Conservation (phyloP, 2,329 filamentous ascomycete genomes). For the Xylaria sp. region DNA sequence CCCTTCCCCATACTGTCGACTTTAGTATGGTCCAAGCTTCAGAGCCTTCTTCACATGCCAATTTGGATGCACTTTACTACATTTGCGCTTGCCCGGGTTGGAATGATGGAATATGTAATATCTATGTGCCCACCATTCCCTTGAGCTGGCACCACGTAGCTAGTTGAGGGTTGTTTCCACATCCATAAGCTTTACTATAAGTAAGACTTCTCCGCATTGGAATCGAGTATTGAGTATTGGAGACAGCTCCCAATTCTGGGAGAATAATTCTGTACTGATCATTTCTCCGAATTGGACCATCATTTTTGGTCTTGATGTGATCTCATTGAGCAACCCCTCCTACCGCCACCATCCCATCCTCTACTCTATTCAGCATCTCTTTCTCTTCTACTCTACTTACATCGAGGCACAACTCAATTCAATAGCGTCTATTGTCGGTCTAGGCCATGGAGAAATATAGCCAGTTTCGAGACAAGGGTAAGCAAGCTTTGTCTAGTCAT, state of each 20-base stretch:
- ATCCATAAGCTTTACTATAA: background rate
- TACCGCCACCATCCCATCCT: background rate
- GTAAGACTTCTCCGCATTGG: background rate
- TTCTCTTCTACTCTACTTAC: background rate
- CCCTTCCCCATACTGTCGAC: background rate
- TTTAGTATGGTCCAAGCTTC: constrained; percentile 26
- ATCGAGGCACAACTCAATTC: background rate
- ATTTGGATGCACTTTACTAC: background rate
- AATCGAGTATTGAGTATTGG: background rate
- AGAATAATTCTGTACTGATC: background rate
- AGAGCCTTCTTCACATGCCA: constrained; percentile 32
- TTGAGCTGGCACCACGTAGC: constrained; percentile 4
- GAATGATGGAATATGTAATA: constrained; percentile 35
- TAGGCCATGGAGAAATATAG: constrained; percentile 89
- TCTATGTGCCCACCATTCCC: constrained; percentile 15
- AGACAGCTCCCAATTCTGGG: constrained; percentile 1
- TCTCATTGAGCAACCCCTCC: constrained; percentile 20
- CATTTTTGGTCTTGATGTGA: constrained; percentile 16
- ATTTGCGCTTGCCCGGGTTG: background rate
- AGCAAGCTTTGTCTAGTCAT: constrained; percentile 33
- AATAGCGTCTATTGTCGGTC: background rate
- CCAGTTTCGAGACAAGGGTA: constrained; percentile 91
- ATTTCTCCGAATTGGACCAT: background rate
- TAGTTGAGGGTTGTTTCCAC: background rate
- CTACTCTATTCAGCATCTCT: background rate